A percentile compares a stretch with the other conserved stretches of the same genome.
Evolutionary conservation across 169 alveolate species (phyloP).

Genomic region (Ichthyophthirius multifiliis): DNA sequence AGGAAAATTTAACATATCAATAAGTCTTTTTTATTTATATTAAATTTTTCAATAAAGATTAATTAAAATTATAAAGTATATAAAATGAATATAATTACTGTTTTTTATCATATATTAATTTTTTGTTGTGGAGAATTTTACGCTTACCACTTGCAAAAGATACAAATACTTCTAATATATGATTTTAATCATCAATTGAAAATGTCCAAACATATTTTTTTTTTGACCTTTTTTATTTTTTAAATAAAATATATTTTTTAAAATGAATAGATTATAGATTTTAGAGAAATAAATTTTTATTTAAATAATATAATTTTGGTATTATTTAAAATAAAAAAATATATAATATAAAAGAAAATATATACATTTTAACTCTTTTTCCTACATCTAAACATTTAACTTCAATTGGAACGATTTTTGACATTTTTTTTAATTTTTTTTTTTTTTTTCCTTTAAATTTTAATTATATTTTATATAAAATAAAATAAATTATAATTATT

Average conservation of each 20-base stretch:
- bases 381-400: neutral
- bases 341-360: neutral
- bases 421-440: neutral
- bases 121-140: constrained; percentile 26
- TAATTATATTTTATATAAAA: no score
- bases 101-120: neutral
- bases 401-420: neutral
- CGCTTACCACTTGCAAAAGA: constrained; percentile 30
- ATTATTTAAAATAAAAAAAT: neutral
- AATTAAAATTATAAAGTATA: no score
- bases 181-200: constrained; percentile 28
- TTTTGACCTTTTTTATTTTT: constrained; percentile 32
- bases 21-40: no score
- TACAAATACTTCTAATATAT: constrained; percentile 22
- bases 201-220: constrained; percentile 30
- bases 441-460: neutral
- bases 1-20: no score
- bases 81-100: neutral
- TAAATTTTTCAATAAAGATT: no score
- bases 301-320: neutral
- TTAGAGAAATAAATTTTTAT: neutral
- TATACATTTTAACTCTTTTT: neutral
- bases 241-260: neutral
- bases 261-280: neutral
- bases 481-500: no score